Percentiles rank a stretch among this genome's conserved stretches.
Conservation (phyloP, 1,284 basidiomycete genomes). For the Cutaneotrichosporon cavernicola region DNA sequence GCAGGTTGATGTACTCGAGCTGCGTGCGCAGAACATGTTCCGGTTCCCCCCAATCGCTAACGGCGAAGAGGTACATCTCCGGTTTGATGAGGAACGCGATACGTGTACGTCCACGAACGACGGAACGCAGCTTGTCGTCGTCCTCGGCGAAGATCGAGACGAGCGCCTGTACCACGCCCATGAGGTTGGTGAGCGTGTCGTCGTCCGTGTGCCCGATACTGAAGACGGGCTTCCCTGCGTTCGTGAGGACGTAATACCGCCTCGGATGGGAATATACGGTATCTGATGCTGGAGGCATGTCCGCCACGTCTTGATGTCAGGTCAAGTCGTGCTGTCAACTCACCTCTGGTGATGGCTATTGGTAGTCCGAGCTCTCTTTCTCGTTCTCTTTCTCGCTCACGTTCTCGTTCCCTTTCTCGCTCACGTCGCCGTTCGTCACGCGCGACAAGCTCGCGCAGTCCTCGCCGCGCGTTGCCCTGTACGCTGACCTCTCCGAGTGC, state of each 20-base stretch:
- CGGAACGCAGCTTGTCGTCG: slow-evolving; percentile 69
- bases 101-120: slow-evolving; percentile 61
- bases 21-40: slow-evolving; percentile 89
- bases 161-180: slow-evolving; percentile 91
- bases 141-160: slow-evolving; percentile 82
- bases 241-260: slow-evolving; percentile 86
- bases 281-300: neutral
- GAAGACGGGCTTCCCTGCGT: slow-evolving; percentile 92
- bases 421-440: slow-evolving; percentile 6
- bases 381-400: neutral
- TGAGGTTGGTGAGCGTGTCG: slow-evolving; percentile 70
- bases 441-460: slow-evolving; percentile 17
- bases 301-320: slow-evolving; percentile 7
- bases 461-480: slow-evolving; percentile 11
- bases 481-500: slow-evolving; percentile 4
- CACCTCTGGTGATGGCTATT: slow-evolving; percentile 1
- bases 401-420: neutral
- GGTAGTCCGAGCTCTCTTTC: neutral
- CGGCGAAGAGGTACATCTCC: slow-evolving; percentile 87
- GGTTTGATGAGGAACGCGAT: slow-evolving; percentile 82
- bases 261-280: slow-evolving; percentile 47
- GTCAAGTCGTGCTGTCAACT: neutral
- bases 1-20: slow-evolving; percentile 89
- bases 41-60: slow-evolving; percentile 88
- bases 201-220: slow-evolving; percentile 58